Evolutionary conservation across 139 green algal species (phyloP), one percentile per base, ranked within the genome.

Genomic region (Dunaliella sp.): DNA sequence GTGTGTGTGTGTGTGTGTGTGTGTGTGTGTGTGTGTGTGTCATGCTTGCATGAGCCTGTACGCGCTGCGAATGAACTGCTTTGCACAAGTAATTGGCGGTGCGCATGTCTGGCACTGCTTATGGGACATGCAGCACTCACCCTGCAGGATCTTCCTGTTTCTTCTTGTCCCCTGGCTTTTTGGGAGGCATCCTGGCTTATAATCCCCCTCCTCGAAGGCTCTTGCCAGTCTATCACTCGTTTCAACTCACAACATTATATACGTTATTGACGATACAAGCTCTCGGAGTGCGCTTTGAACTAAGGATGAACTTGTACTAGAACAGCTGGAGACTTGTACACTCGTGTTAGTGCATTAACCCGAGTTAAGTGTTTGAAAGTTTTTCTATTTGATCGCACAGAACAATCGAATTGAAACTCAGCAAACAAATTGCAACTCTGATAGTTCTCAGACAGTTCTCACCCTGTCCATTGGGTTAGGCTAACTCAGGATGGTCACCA

Each of bases 141-240:
- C 90, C 86, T 31, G 87, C 34, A 12, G 84, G 82, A 38, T 91
- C 88, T 0, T 86, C 80, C 35, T 76, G 57, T 37, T 91, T 90
- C 58, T 93, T 89, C 38, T 93, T 91, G 30, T 90, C 85, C 16
- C 3, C 59, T 36, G 22, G 59, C 30, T 91, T 87, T 77, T 91
- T 93, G 3, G 88, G 89, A n/a, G 89, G 87, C 89, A 92, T 92
- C n/a, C 2, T 79, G 48, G 7, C 48, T 7, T 7, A 65, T 65
- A 65, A 7, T 65, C 16, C 48, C 7, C 48, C 48, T 65, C 48
- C 48, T 65, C 16, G 7, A 16, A 65, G 16, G 48, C 48, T 65
- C 16, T 7, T 16, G 7, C 48, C 48, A 65, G 16, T 65, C 48
- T 65, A 26, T 65, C 48, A 65, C 48, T 65, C 48, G 7, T 65